phyloP scores from a whole-genome alignment of 805 yeast species.

The Tetrapisispora fleetii region DNA sequence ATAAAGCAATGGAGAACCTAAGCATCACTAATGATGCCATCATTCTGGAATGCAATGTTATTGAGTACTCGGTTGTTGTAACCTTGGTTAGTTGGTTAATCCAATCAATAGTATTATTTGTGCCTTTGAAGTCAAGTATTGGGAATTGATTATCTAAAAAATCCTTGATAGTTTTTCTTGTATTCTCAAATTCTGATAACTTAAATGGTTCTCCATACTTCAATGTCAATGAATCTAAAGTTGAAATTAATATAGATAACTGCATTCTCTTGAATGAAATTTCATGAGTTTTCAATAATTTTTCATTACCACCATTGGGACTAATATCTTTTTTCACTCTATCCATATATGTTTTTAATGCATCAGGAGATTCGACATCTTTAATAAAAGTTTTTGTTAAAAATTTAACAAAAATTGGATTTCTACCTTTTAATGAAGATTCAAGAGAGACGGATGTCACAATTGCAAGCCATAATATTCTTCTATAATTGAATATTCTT shows the following conservation, averaged over 20 bases:
- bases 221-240: constrained; percentile 21
- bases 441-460: constrained; percentile 20
- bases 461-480: constrained; percentile 24
- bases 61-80: constrained; percentile 6
- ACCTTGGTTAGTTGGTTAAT: constrained; percentile 1
- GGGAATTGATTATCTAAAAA: constrained; percentile 17
- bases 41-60: constrained; percentile 18
- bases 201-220: constrained; percentile 14
- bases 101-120: constrained; percentile 3
- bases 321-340: constrained; percentile 15
- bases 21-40: constrained; percentile 19
- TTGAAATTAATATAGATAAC: constrained; percentile 18
- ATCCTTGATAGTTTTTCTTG: constrained; percentile 14
- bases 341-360: constrained; percentile 12
- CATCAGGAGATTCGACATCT: constrained; percentile 11
- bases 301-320: constrained; percentile 2
- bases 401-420: constrained; percentile 11
- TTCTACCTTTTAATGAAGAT: constrained; percentile 26
- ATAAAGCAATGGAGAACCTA: constrained; percentile 22
- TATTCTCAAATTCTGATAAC: constrained; percentile 12
- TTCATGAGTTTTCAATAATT: constrained; percentile 14
- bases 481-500: constrained; percentile 21
- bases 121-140: constrained; percentile 3
- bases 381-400: constrained; percentile 14
- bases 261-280: constrained; percentile 18